Conservation (phyloP, 2,329 filamentous ascomycete genomes). For the Colletotrichum noveboracense region DNA sequence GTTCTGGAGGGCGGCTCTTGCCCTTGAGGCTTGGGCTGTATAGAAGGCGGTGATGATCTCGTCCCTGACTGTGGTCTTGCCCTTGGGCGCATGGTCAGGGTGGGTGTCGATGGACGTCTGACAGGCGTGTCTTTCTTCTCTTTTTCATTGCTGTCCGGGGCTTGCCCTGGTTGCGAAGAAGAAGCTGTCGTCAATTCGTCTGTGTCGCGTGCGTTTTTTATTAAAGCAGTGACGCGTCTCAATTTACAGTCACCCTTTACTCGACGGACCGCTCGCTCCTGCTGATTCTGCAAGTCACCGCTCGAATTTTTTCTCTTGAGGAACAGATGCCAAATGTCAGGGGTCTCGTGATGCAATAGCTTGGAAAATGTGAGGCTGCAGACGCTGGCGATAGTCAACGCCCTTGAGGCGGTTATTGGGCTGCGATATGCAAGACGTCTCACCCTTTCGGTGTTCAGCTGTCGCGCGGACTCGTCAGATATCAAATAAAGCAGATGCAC, state of each 20-base stretch:
- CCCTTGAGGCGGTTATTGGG: background rate
- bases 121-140: slow-evolving; percentile 66
- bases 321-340: background rate
- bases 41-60: slow-evolving; percentile 95
- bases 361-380: background rate
- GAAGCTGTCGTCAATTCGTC: slow-evolving; percentile 28
- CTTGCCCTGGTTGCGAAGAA: slow-evolving; percentile 57
- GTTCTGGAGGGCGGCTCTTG: slow-evolving; percentile 62
- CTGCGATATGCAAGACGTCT: background rate
- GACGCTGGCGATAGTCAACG: background rate
- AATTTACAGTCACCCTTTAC: too few relatives aligned
- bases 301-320: background rate
- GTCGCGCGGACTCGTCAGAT: background rate
- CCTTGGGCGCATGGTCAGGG: slow-evolving; percentile 79
- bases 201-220: too few relatives aligned
- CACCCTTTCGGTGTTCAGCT: background rate
- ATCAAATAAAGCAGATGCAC: background rate
- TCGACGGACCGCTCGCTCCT: background rate
- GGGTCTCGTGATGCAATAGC: background rate
- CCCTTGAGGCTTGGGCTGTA: slow-evolving; percentile 55
- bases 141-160: slow-evolving; percentile 62
- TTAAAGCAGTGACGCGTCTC: background rate
- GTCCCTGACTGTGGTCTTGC: slow-evolving; percentile 74
- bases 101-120: slow-evolving; percentile 90
- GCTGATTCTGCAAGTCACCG: background rate